Evolutionary conservation across 1,284 basidiomycete genomes (phyloP).

Genomic region (Vanrija pseudolonga): DNA sequence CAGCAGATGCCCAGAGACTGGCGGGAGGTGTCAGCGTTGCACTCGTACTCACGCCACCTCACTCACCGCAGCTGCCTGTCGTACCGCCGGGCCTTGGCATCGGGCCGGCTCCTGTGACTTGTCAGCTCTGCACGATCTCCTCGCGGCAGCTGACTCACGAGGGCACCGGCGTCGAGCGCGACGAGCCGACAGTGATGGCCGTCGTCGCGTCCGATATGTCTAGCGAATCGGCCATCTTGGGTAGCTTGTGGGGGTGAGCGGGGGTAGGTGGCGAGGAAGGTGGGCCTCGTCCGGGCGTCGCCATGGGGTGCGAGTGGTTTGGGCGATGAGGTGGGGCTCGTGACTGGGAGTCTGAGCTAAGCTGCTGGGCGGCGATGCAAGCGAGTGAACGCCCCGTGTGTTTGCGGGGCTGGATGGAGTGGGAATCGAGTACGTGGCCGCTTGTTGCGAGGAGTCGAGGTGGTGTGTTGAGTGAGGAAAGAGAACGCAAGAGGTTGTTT

Average conservation of each 20-base stretch:
- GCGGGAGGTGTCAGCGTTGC: neutral
- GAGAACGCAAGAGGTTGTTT: too few species aligned
- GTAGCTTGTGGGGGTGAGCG: slow-evolving; percentile 30
- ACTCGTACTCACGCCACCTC: neutral
- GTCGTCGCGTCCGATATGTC: slow-evolving; percentile 35
- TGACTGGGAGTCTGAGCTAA: too few species aligned
- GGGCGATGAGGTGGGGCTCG: neutral
- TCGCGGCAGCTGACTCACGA: neutral
- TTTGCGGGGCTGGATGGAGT: too few species aligned
- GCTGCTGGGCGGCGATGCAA: too few species aligned
- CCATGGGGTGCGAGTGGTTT: slow-evolving; percentile 5
- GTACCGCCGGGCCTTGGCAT: slow-evolving; percentile 81
- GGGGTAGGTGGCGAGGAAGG: slow-evolving; percentile 9
- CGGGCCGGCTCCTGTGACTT: slow-evolving; percentile 55
- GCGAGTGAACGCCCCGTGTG: too few species aligned
- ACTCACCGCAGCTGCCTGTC: slow-evolving; percentile 82
- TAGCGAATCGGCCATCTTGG: slow-evolving; percentile 45
- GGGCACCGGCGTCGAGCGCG: slow-evolving; percentile 14
- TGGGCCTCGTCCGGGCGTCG: slow-evolving; percentile 6
- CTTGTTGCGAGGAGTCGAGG: too few species aligned
- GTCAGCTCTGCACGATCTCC: neutral
- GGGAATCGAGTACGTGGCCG: too few species aligned
- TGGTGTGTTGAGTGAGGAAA: too few species aligned
- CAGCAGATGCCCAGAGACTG: slow-evolving; percentile 91
- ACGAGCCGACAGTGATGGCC: slow-evolving; percentile 8